Percentiles rank a stretch among this genome's conserved stretches.
Evolutionary conservation across 177 flowering plant species (phyloP).

Genomic region (Vitis hybrid): DNA sequence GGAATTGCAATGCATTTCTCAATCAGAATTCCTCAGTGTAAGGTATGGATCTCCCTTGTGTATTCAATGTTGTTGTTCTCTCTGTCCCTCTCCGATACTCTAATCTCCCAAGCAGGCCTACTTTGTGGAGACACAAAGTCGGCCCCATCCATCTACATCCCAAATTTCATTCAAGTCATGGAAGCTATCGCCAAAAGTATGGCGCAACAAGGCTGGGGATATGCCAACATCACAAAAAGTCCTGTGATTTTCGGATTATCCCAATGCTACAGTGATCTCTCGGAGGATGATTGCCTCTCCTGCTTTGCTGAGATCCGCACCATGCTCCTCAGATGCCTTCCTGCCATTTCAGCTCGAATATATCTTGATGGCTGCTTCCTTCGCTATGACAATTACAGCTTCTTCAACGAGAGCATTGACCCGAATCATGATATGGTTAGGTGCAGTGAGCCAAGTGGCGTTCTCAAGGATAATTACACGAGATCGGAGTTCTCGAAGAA

Average conservation of each 20-base stretch:
- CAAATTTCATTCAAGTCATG: slow-evolving; percentile 20
- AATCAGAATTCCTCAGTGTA: background rate
- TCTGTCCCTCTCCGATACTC: slow-evolving; percentile 11
- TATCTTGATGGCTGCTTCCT: slow-evolving; percentile 38
- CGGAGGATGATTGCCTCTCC: slow-evolving; percentile 14
- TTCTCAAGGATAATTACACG: background rate
- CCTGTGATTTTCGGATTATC: slow-evolving; percentile 13
- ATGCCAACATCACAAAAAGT: background rate
- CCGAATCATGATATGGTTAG: slow-evolving; percentile 1
- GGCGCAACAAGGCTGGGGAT: background rate
- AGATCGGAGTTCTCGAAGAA: slow-evolving; percentile 11
- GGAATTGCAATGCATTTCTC: slow-evolving; percentile 16
- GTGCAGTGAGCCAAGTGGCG: background rate
- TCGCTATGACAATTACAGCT: slow-evolving; percentile 23
- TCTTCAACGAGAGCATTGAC: slow-evolving; percentile 9
- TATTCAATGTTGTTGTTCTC: slow-evolving; percentile 3
- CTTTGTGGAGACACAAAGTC: slow-evolving; percentile 12
- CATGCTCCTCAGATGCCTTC: slow-evolving; percentile 20
- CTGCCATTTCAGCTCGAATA: slow-evolving; percentile 18
- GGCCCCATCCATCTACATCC: background rate
- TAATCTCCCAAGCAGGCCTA: slow-evolving; percentile 8
- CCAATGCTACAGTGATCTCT: slow-evolving; percentile 30
- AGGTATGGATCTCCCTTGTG: background rate
- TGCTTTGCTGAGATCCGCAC: slow-evolving; percentile 18
- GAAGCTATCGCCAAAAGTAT: background rate